Conservation (phyloP, 257 asterid genomes). For the Plantago ovata region DNA sequence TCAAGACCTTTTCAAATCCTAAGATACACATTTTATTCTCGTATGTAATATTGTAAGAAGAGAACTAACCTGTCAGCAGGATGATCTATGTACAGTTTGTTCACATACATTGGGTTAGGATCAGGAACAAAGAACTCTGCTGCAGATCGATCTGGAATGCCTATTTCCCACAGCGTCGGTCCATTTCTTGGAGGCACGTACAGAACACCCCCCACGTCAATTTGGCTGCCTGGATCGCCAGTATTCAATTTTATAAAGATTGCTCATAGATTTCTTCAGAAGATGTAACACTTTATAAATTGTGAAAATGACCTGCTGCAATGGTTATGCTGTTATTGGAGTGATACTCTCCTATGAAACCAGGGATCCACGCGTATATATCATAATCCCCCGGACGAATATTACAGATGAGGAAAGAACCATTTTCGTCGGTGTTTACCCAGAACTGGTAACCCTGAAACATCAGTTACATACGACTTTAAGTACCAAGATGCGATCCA, state of each 20-base stretch:
- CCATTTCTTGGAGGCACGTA: slow-evolving; percentile 68
- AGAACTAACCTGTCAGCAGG: slow-evolving; percentile 44
- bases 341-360: slow-evolving; percentile 60
- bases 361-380: slow-evolving; percentile 66
- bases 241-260: slow-evolving; percentile 1
- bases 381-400: slow-evolving; percentile 58
- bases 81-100: slow-evolving; percentile 49
- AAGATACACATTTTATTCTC: background rate
- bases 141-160: slow-evolving; percentile 69
- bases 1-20: background rate
- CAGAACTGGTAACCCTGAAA: slow-evolving; percentile 67
- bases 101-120: slow-evolving; percentile 51
- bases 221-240: slow-evolving; percentile 33
- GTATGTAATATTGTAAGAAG: background rate
- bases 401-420: slow-evolving; percentile 39
- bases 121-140: slow-evolving; percentile 66
- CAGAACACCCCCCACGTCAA: slow-evolving; percentile 44
- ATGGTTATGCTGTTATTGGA: slow-evolving; percentile 31
- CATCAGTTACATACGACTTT: slow-evolving; percentile 4
- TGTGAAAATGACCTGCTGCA: slow-evolving; percentile 33
- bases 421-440: slow-evolving; percentile 44
- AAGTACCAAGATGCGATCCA: background rate
- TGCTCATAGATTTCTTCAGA: background rate
- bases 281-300: background rate
- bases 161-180: slow-evolving; percentile 78